Evolutionary conservation across 2,329 filamentous ascomycete species (phyloP).

Genomic region (Ceratocystis papillata): DNA sequence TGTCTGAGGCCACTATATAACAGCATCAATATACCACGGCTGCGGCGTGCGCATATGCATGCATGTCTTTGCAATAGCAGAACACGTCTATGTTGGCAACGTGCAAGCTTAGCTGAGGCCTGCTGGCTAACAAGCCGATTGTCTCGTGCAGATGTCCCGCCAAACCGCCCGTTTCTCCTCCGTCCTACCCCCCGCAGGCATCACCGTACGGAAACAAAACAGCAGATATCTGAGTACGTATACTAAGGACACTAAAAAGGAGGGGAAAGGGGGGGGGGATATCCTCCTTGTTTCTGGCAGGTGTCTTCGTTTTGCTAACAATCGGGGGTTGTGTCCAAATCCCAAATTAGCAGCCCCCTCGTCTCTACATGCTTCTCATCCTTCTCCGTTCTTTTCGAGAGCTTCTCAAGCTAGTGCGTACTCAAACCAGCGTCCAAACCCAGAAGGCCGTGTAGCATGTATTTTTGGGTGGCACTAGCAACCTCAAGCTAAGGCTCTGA

Average conservation of each 20-base stretch:
- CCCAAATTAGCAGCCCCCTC: slow-evolving; percentile 5
- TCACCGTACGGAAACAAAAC: too few species aligned
- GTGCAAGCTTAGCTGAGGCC: too few species aligned
- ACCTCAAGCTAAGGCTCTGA: neutral
- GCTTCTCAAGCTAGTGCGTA: neutral
- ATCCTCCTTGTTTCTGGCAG: slow-evolving; percentile 2
- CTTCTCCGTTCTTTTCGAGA: neutral
- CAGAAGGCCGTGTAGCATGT: neutral
- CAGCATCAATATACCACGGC: too few species aligned
- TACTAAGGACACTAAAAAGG: neutral
- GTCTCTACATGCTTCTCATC: neutral
- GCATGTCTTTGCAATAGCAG: too few species aligned
- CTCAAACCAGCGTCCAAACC: neutral
- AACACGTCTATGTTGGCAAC: too few species aligned
- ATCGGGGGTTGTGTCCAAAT: neutral
- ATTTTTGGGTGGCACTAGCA: slow-evolving; percentile 9
- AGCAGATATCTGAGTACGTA: neutral
- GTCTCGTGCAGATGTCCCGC: too few species aligned
- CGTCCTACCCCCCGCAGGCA: too few species aligned
- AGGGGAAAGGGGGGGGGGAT: neutral
- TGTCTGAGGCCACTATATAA: too few species aligned
- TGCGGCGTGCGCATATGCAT: too few species aligned
- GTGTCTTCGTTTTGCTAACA: slow-evolving; percentile 1
- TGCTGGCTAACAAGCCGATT: too few species aligned
- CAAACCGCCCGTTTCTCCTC: too few species aligned